Conservation (phyloP, 2,329 filamentous ascomycete genomes). For the Botrytis paeoniae region DNA sequence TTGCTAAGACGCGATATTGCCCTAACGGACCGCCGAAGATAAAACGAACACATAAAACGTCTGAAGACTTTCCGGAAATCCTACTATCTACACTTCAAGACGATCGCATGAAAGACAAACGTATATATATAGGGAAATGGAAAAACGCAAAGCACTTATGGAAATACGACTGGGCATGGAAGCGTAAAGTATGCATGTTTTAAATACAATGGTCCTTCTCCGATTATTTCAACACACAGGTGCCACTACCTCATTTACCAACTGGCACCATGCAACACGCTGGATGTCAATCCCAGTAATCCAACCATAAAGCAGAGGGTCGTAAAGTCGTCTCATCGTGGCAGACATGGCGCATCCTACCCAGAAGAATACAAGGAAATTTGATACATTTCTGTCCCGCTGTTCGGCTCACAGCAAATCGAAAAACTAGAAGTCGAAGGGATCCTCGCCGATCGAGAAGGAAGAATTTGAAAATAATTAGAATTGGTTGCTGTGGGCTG, state of each 20-base stretch:
- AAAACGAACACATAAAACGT: too few relatives aligned
- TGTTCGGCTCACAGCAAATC: slow-evolving; percentile 11
- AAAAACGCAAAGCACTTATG: neutral
- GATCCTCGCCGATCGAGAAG: neutral
- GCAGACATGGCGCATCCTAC: slow-evolving; percentile 22
- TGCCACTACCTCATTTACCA: slow-evolving; percentile 6
- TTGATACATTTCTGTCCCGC: slow-evolving; percentile 9
- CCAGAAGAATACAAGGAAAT: slow-evolving; percentile 22
- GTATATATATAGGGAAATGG: neutral
- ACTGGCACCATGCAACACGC: slow-evolving; percentile 7
- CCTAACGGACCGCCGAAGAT: neutral
- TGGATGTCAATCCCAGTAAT: neutral
- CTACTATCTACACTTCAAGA: neutral
- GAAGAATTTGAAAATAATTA: slow-evolving; percentile 22
- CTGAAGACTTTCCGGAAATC: neutral
- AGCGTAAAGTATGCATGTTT: slow-evolving; percentile 11
- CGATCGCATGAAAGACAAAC: neutral
- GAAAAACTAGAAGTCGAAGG: slow-evolving; percentile 6
- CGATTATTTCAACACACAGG: slow-evolving; percentile 4
- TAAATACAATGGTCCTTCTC: slow-evolving; percentile 19
- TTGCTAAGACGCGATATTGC: neutral
- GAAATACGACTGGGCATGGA: neutral
- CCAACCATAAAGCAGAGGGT: slow-evolving; percentile 14
- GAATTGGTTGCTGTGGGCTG: slow-evolving; percentile 32
- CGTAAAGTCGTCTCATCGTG: slow-evolving; percentile 33